These are phyloP conservation scores for Corynespora cassiicola DNA, from an alignment of 2,329 filamentous ascomycete genomes.

Conservation along the genomic window DNA sequence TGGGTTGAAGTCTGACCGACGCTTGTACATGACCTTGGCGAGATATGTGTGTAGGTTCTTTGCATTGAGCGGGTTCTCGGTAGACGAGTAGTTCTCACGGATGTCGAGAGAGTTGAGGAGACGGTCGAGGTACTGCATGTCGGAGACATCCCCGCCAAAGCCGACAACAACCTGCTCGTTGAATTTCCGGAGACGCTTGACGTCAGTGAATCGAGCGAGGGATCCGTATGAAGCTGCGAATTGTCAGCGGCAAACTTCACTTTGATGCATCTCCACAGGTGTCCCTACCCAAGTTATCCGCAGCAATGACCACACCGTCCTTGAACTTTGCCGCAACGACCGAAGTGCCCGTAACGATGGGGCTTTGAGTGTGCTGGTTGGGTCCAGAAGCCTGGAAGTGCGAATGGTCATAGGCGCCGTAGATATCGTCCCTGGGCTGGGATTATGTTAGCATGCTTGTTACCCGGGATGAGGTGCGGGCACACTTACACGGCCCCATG, in stretches of 20 bases:
- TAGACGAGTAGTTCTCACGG: conserved; percentile 79
- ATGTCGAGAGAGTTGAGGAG: conserved; percentile 86
- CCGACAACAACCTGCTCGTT: conserved; percentile 84
- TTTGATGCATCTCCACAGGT: not conserved
- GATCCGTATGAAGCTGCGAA: conserved; percentile 90
- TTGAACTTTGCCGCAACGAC: conserved; percentile 96
- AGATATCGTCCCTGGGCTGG: conserved; percentile 95
- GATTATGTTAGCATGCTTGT: conserved; percentile 29
- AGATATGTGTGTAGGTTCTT: conserved; percentile 97
- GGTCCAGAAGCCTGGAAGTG: conserved; percentile 77
- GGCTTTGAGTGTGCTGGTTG: conserved; percentile 82
- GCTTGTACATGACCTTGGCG: conserved; percentile 92
- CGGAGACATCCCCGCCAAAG: conserved; percentile 95
- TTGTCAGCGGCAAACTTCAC: conserved; percentile 13
- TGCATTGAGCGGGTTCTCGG: conserved; percentile 71
- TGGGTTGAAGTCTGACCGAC: conserved; percentile 93
- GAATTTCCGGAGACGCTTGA: conserved; percentile 92
- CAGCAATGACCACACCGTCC: conserved; percentile 93
- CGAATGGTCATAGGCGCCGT: conserved; percentile 88
- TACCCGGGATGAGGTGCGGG: conserved; percentile 15
- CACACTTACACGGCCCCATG: conserved; percentile 67
- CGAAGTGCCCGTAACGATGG: conserved; percentile 95
- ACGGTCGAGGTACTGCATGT: conserved; percentile 98
- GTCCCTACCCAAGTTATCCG: conserved; percentile 86
- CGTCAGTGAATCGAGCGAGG: conserved; percentile 90